Base-by-base conservation (phyloP, 2,329 filamentous ascomycete genomes). In the Dactylellina sp. region DNA sequence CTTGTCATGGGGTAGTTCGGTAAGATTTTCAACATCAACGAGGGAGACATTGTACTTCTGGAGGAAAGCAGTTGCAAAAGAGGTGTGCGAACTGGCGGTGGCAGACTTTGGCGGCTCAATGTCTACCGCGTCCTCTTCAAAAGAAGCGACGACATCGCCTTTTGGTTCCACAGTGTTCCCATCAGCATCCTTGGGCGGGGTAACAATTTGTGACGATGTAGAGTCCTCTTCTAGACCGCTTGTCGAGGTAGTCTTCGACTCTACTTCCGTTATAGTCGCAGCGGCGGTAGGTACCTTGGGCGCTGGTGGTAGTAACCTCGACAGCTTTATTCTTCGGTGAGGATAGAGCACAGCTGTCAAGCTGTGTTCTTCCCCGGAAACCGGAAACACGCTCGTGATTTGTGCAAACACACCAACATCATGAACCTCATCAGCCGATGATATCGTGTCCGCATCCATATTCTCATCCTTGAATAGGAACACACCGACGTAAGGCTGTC, bases 401-500 rank as follows among this genome's bases (percentile, higher is more conserved):
- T 99, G 95, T 52, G 95, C 96, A 81, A 99, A 99, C 1, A 97
- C 95, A 75, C 95, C 95, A 14, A 96, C 91, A 77, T 97, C 93
- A 81, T 99, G 91, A 28, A 99, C 94, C 79, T 99, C 95, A 75
- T 93, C 90, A 25, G 90, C 85, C 76, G 89, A 93, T 76, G 94
- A 91, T 80, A 99, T 98, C 53, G 96, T 88, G 81, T 99, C 96
- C 80, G 92, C 91, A 80, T 98, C 95, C 75, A 91, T 91, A 76
- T 92, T 91, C 80, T 97, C 94, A 80, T 99, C 93, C 82, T 98
- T 98, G 84, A 98, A 93, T 79, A 99, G 82, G 82, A 99, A 99
- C 1, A 93, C 94, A 75, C 95, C 95, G 42, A 99, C 92, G 79
- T 99, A 99, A 22, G 94, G 96, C 81, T 99, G 96, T 0, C 95